Base-by-base conservation (phyloP, 2,329 filamentous ascomycete genomes). In the Passalora sequoiae region DNA sequence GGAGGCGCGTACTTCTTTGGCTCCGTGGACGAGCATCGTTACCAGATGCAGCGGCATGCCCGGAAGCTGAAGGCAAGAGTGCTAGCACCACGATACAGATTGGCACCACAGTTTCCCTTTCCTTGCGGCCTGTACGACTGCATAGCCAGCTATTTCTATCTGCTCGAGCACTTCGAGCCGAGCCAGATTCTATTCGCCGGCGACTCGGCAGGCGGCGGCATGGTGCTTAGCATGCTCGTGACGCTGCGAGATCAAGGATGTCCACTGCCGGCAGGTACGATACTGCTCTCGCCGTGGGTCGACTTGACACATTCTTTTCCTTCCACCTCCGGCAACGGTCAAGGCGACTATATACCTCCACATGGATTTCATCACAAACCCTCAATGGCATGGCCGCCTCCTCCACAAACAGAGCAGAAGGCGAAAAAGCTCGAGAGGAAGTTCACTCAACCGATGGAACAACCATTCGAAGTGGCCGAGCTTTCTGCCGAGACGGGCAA, bases 1-100 rank as follows among this genome's bases (percentile, higher is more conserved):
- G 92, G 92, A 10, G 91, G 91, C 5, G 91, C 86, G 15, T 97
- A 95, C 67, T 98, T 83, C 68, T 97, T 98, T 63, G 91, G 92
- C 10, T 94, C 88, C 56, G 83, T 96, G 27, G 89, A 96, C 61
- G 89, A 94, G 65, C 92, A 97, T 70, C 82, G 92, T n/a, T 97
- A 97, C 68, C 91, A 97, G 73, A 81, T 98, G 75, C 92, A 98
- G 66, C 78, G 91, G 37, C 89, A 97, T 74, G 92, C 92, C 20
- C 78, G 92, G 41, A 97, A 97, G 68, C 75, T 98, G 48, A 89
- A 92, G 66, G 91, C 89, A 13, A 77, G 89, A 43, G 84, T 96
- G 6, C 81, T 97, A 64, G 89, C 91, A 54, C 75, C 91, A 4
- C 74, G 81, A 49, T 98, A 97, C 65, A 80, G 92, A 29, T 74